Evolutionary conservation across 2,329 filamentous ascomycete genomes (phyloP), one percentile per base, ranked within the genome.

Genomic region (Hypoxylon sp.): DNA sequence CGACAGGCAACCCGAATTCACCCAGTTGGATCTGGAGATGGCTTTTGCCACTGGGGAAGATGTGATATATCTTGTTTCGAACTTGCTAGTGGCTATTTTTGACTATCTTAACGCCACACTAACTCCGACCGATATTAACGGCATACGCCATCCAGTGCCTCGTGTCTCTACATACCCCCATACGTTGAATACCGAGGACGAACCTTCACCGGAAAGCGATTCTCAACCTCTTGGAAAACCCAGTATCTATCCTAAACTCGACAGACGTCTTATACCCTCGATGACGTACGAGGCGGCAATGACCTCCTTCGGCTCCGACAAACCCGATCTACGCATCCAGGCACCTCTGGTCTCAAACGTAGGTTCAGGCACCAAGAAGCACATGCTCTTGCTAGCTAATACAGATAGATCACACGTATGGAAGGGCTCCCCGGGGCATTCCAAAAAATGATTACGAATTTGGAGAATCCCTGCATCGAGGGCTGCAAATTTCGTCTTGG

Each of bases 1-100:
- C 0, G 97, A 99, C 79, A 87, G 96, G 44, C 96, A 99, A 77
- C 97, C 96, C 0, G 96, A 99, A 78, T 99, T 99, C 77, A 98
- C 96, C 0, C 94, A 96, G 90, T 87, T 98, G 57, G 96, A 99
- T 87, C 81, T 99, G 74, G 96, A 99, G 79, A 96, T 97, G 91
- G 89, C 92, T 0, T 99, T 97, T 81, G 90, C 91, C 0, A 89
- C 84, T 5, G 91, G 91, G 6, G 80, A 89, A 53, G 86, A 91
- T 71, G 91, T 97, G 7, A 95, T 93, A 88, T 63, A 61, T 2
- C 69, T 79, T 2, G 77, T 87, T 3, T 86, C 90, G 71, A 60
- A 61, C 1, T 79, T 93, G 2, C 76, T 94, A 6, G 81, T 79
- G 10, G 77, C 79, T 5, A 76, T 94, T 0, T 92, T 89, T 85